phyloP scores from a whole-genome alignment of 768 basidiomycete genomes.

The Strobilomyces confusus region DNA sequence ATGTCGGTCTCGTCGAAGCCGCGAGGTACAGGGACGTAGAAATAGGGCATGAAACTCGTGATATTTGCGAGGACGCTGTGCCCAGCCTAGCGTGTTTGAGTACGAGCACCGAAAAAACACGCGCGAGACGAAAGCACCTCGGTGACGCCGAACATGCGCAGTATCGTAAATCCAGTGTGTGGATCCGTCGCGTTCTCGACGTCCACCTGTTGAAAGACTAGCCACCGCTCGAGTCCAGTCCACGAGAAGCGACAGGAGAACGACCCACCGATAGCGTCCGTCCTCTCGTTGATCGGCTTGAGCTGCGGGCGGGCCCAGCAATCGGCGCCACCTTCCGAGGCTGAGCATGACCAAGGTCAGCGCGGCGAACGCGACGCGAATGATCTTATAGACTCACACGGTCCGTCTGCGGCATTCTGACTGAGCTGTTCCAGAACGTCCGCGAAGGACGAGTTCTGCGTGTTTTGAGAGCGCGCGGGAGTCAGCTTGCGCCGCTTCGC shows the following conservation, averaged over 20 bases:
- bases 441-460: conserved; percentile 45
- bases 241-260: neutral
- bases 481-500: conserved; percentile 54
- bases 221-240: neutral
- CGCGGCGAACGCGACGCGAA: neutral
- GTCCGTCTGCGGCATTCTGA: conserved; percentile 40
- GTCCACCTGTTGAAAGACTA: conserved; percentile 97
- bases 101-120: neutral
- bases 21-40: conserved; percentile 84
- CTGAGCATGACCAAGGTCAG: conserved; percentile 31
- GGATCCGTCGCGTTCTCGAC: conserved; percentile 63
- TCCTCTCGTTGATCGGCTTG: conserved; percentile 50
- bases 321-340: conserved; percentile 74
- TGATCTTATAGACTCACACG: conserved; percentile 34
- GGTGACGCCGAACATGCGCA: conserved; percentile 89
- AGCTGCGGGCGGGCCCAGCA: conserved; percentile 66
- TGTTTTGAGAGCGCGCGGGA: conserved; percentile 30
- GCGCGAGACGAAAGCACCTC: conserved; percentile 44
- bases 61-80: conserved; percentile 87
- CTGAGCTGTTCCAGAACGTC: conserved; percentile 62
- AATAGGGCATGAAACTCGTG: conserved; percentile 85
- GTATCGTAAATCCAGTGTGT: conserved; percentile 37
- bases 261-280: conserved; percentile 63
- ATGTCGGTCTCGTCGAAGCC: conserved; percentile 74
- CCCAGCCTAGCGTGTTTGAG: conserved; percentile 50